Percentiles rank a stretch among this genome's conserved stretches.
Evolutionary conservation across 148 eudicot species (phyloP).

Genomic region (Rhododendron williamsianum): DNA sequence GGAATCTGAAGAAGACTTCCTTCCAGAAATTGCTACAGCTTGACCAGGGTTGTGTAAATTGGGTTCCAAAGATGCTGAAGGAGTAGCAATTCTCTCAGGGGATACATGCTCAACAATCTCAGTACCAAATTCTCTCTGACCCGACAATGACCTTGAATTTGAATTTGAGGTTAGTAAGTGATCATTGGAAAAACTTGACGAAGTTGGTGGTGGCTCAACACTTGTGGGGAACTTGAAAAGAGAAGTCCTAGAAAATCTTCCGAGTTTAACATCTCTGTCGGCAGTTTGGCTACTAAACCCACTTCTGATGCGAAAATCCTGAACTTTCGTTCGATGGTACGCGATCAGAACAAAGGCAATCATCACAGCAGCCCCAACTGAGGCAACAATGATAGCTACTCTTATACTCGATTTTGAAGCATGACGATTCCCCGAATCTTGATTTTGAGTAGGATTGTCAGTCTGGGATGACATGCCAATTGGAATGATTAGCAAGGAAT

Average conservation of each 20-base stretch:
- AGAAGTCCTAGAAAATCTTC: constrained; percentile 58
- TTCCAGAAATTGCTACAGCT: constrained; percentile 37
- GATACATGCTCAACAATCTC: constrained; percentile 47
- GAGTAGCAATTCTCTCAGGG: constrained; percentile 29
- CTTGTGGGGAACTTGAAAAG: constrained; percentile 49
- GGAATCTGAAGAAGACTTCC: constrained; percentile 80
- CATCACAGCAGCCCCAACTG: constrained; percentile 70
- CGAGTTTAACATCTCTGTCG: constrained; percentile 51
- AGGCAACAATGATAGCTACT: constrained; percentile 72
- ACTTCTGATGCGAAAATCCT: constrained; percentile 49
- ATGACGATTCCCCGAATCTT: constrained; percentile 19
- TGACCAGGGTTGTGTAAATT: constrained; percentile 28
- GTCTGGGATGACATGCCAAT: constrained; percentile 11
- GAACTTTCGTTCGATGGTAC: constrained; percentile 59
- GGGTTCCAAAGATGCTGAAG: constrained; percentile 33
- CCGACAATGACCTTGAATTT: constrained; percentile 67
- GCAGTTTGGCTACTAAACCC: constrained; percentile 42
- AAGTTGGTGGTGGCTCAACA: constrained; percentile 49
- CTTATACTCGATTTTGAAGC: constrained; percentile 46
- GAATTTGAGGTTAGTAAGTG: constrained; percentile 70
- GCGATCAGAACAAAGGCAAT: constrained; percentile 74
- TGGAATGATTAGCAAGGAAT: constrained; percentile 39
- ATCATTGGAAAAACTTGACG: constrained; percentile 75
- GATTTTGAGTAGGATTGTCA: constrained; percentile 19
- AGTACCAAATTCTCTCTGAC: constrained; percentile 50